These are phyloP conservation scores for Cystobasidium onofrii DNA, from an alignment of 768 basidiomycete species.

Conservation along the genomic window DNA sequence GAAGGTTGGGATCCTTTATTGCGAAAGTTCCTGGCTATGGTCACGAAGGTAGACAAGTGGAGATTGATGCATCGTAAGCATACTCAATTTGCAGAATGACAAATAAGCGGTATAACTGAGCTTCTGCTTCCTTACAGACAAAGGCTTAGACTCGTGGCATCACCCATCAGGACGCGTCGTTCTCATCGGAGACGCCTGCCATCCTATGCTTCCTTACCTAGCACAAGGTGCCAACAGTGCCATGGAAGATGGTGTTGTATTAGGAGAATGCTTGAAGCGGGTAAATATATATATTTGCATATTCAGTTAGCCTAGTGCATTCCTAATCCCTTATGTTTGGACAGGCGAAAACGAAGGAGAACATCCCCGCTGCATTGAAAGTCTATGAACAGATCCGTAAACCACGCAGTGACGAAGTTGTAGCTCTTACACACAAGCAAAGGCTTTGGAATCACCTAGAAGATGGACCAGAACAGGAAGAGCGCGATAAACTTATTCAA, in stretches of 20 bases:
- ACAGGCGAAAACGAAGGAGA: constrained; percentile 6
- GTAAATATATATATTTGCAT: too few species aligned
- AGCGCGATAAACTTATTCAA: constrained; percentile 18
- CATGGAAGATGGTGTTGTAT: constrained; percentile 26
- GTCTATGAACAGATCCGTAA: constrained; percentile 23
- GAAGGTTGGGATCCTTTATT: constrained; percentile 24
- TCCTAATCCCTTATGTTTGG: neutral
- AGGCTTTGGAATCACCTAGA: constrained; percentile 12
- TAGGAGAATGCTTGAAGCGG: constrained; percentile 21
- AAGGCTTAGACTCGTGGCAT: constrained; percentile 20
- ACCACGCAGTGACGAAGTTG: constrained; percentile 17
- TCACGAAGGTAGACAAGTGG: constrained; percentile 30
- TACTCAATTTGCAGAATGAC: neutral
- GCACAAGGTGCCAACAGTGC: constrained; percentile 29
- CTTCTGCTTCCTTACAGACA: neutral
- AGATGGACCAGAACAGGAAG: constrained; percentile 25
- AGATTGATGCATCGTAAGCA: constrained; percentile 26
- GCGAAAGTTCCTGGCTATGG: constrained; percentile 16
- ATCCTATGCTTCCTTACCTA: constrained; percentile 30
- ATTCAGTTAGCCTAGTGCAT: too few species aligned
- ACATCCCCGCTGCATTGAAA: neutral
- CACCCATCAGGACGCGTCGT: constrained; percentile 10
- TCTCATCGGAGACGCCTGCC: constrained; percentile 25
- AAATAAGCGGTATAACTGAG: neutral
- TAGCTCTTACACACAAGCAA: constrained; percentile 18